Evolutionary conservation across 495 filamentous ascomycete species (phyloP), one percentile per base, ranked within the genome.

Genomic region (Talaromyces ruber): DNA sequence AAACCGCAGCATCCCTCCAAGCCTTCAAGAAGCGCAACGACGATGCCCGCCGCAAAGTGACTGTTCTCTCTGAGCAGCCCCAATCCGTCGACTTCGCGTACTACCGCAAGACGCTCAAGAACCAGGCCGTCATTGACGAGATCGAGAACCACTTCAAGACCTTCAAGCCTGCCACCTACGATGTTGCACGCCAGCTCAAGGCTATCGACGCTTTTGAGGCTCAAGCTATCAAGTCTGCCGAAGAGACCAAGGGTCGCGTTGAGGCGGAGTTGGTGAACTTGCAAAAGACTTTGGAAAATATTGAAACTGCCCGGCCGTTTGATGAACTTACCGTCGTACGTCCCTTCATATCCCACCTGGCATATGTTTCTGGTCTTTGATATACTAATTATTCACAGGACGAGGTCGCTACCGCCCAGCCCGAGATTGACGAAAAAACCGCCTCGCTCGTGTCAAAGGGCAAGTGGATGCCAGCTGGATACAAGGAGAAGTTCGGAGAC

Each of bases 401-500:
- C 76, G 95, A 99, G 72, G 89, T 99, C 76, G 90, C 88, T 62
- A 84, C 88, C 63, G 95, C 91, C 62, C 88, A 89, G 70, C 94
- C 93, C 59, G 93, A 96, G 67, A 97, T 98, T 76, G 95, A 99
- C 75, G 84, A 93, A 84, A 91, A 92, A 79, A 96, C 92, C 62
- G 77, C 88, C 64, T 84, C 93, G 78, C 83, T 98, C 72, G 92
- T 98, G 56, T 89, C 89, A 74, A 98, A 93, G 85, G 93, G 93
- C 77, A 90, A 92, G 82, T 99, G 95, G 95, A 81, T 84, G 79
- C 91, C 94, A 67, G 91, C 95, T 55, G 95, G 95, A 72, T 99
- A 99, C 88, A 97, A 96, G 93, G 93, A 98, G 86, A 96, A 91
- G 86, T 98, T 98, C 82, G 93, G 93, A 82, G 91, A 98, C 73